Conservation (phyloP, 768 basidiomycete genomes). For the Lactarius hengduanensis region DNA sequence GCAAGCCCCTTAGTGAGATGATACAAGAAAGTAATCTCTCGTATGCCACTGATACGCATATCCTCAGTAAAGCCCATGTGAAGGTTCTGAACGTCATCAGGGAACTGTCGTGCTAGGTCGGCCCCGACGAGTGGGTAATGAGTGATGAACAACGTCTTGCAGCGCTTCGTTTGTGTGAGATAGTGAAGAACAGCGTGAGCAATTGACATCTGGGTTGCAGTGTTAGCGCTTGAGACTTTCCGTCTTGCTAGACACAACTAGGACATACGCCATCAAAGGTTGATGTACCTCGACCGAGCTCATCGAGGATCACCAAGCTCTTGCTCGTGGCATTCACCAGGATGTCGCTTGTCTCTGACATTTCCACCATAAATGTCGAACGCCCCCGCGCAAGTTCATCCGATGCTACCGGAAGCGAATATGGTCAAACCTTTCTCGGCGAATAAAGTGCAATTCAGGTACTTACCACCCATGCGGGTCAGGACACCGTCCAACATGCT, state of each 20-base stretch:
- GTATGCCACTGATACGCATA: constrained; percentile 63
- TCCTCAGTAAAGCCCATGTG: constrained; percentile 86
- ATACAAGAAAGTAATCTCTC: constrained; percentile 88
- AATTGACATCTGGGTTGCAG: constrained; percentile 69
- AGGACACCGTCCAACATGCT: constrained; percentile 82
- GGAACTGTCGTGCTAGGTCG: constrained; percentile 59
- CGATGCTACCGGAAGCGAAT: constrained; percentile 50
- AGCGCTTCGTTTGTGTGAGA: constrained; percentile 54
- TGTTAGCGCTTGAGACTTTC: constrained; percentile 35
- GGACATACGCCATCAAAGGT: constrained; percentile 76
- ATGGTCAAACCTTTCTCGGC: constrained; percentile 14
- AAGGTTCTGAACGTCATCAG: constrained; percentile 63
- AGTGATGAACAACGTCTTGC: constrained; percentile 89
- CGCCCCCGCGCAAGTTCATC: constrained; percentile 86
- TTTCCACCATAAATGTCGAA: constrained; percentile 97
- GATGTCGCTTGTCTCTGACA: constrained; percentile 91
- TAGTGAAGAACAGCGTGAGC: constrained; percentile 79
- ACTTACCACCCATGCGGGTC: constrained; percentile 85
- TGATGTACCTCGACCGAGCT: constrained; percentile 86
- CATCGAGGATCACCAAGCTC: constrained; percentile 88
- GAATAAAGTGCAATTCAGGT: not conserved
- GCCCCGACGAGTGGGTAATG: constrained; percentile 88
- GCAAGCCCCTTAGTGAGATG: constrained; percentile 69
- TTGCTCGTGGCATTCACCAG: constrained; percentile 67
- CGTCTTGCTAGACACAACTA: not conserved